phyloP scores from a whole-genome alignment of 83 land plant species.

The Isoetes engelmannii region DNA sequence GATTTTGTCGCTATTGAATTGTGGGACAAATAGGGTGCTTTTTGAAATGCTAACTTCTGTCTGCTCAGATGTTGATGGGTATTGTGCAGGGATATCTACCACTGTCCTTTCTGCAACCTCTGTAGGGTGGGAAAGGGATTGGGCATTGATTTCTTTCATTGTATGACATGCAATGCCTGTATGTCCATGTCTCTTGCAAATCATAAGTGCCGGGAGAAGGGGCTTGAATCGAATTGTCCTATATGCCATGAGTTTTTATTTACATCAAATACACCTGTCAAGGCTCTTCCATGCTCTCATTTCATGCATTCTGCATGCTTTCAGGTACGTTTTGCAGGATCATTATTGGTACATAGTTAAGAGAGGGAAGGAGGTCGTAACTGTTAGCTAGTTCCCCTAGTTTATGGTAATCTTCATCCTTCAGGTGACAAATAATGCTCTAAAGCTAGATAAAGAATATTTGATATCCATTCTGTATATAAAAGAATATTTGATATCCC shows the following conservation, averaged over 20 bases:
- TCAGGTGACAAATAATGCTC: too few relatives aligned
- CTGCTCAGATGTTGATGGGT: not conserved
- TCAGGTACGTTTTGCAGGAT: not conserved
- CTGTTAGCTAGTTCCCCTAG: too few relatives aligned
- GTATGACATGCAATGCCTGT: conserved; percentile 10
- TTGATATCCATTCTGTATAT: too few relatives aligned
- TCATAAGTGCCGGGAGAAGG: conserved; percentile 9
- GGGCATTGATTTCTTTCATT: conserved; percentile 7
- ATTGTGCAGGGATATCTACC: conserved; percentile 3
- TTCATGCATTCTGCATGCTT: conserved; percentile 11
- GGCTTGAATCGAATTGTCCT: conserved; percentile 1
- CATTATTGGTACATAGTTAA: too few relatives aligned
- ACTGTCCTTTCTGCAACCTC: conserved; percentile 10
- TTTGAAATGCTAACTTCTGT: not conserved
- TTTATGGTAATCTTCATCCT: too few relatives aligned
- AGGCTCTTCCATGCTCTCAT: conserved; percentile 1
- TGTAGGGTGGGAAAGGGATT: not conserved
- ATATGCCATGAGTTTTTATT: not conserved
- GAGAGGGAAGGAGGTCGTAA: too few relatives aligned
- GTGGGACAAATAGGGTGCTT: too few relatives aligned
- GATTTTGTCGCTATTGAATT: too few relatives aligned
- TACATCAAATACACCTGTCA: not conserved
- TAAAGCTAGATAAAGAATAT: too few relatives aligned
- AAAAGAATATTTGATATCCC: too few relatives aligned
- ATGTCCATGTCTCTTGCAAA: conserved; percentile 2